Evolutionary conservation across 306 rosid species (phyloP).

Genomic region (Clitoria ternatea): DNA sequence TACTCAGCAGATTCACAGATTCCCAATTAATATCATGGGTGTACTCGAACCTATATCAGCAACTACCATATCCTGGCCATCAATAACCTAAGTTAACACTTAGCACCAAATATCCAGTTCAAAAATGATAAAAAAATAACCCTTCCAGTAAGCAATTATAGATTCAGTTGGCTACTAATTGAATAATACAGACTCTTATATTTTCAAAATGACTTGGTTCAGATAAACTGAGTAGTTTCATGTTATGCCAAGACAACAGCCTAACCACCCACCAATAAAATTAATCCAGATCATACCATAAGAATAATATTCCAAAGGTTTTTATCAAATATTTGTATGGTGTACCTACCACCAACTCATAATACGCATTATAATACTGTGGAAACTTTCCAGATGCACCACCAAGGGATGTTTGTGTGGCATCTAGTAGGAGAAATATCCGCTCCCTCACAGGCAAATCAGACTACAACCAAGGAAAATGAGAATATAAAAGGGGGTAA

Average conservation of each 20-base stretch:
- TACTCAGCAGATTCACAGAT: background rate
- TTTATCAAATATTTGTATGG: slow-evolving; percentile 16
- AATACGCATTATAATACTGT: slow-evolving; percentile 82
- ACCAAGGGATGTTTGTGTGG: slow-evolving; percentile 93
- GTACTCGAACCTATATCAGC: background rate
- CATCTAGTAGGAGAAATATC: slow-evolving; percentile 90
- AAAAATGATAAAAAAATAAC: background rate
- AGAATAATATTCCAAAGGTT: background rate
- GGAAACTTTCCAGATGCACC: slow-evolving; percentile 97
- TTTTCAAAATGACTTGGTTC: background rate
- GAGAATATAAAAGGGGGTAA: background rate
- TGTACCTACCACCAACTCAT: slow-evolving; percentile 88
- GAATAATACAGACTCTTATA: background rate
- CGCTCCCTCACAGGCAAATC: slow-evolving; percentile 83
- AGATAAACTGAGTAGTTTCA: background rate
- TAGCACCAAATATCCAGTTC: background rate
- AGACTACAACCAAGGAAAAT: slow-evolving; percentile 55
- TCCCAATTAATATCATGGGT: background rate
- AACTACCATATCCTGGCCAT: background rate
- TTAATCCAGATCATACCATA: slow-evolving; percentile 2
- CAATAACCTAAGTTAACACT: background rate
- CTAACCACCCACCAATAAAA: slow-evolving; percentile 7
- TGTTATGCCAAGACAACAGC: background rate
- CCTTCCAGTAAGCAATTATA: background rate
- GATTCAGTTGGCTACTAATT: background rate